Conservation (phyloP, 805 yeast genomes). For the Candida sonorensis region DNA sequence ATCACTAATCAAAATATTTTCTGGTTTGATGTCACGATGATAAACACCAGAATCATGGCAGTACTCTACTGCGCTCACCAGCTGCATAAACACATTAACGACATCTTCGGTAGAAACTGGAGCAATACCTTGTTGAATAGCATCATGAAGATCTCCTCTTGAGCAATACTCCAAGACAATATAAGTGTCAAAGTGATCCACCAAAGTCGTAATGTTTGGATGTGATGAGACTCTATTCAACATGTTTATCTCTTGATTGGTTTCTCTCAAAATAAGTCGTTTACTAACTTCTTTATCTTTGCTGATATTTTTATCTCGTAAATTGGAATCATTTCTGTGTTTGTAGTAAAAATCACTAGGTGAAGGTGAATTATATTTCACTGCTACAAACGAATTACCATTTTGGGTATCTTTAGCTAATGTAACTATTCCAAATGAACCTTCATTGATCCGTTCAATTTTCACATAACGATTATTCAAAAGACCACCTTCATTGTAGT, state of each 20-base stretch:
- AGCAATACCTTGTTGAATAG: constrained; percentile 57
- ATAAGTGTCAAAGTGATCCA: constrained; percentile 46
- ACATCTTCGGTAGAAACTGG: constrained; percentile 53
- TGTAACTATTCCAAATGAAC: constrained; percentile 89
- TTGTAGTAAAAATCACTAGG: constrained; percentile 33
- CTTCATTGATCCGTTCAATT: constrained; percentile 75
- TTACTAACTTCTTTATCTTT: constrained; percentile 11
- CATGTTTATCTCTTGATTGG: constrained; percentile 61
- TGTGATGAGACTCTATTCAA: constrained; percentile 54
- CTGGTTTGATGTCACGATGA: constrained; percentile 55
- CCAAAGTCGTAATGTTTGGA: constrained; percentile 38
- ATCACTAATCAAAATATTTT: constrained; percentile 44
- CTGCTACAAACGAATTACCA: constrained; percentile 57
- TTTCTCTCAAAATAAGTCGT: constrained; percentile 44
- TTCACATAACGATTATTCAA: constrained; percentile 59
- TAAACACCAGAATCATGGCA: constrained; percentile 43
- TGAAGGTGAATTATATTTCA: constrained; percentile 71
- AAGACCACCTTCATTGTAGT: constrained; percentile 32
- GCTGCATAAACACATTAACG: constrained; percentile 45
- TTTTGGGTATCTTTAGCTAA: constrained; percentile 65
- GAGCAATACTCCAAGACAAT: constrained; percentile 72
- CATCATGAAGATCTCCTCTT: constrained; percentile 82
- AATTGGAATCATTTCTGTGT: constrained; percentile 7
- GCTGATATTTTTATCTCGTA: too few relatives aligned
- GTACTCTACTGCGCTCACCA: constrained; percentile 42